Base-by-base conservation (phyloP, 495 filamentous ascomycete genomes). In the Neurospora sp. region DNA sequence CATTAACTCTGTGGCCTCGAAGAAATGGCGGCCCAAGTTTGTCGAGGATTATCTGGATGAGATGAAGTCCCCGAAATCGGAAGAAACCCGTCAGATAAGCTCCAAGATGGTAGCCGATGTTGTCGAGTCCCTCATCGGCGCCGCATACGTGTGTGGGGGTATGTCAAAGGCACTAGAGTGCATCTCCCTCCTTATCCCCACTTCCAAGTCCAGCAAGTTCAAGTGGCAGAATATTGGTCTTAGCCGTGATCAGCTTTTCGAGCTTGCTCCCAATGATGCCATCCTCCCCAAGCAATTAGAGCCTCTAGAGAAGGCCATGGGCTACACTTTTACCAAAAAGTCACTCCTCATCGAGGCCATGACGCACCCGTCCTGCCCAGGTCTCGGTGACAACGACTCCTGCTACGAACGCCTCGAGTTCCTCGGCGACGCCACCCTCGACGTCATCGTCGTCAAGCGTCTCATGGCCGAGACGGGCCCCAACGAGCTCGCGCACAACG, bases 371-470 rank as follows among this genome's bases (percentile, higher is more conserved):
- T 97, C 94, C 3, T 93, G 86, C 75, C 83, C 81, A 42, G 39
- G 70, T 20, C 74, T 71, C 3, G 61, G 48, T 9, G 80, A 83
- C 53, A 83, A 88, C 70, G 83, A 65, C 0, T 65, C 88, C 41
- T 94, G 91, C 8, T 93, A 96, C 79, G 91, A 98, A 75, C 90
- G 94, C 0, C 86, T 98, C 16, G 96, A 99, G 79, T 98, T 94
- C 79, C 85, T 98, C 1, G 96, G 96, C 9, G 96, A 99, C 77
- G 87, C 94, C 0, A 82, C 97, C 12, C 88, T 99, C 0, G 96
- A 99, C 78, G 89, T 88, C 79, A 79, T 97, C 69, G 84, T 98
- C 68, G 86, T 91, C 9, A 76, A 82, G 0, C 80, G 83, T 42
- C 59, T 87, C 9, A 84, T 81, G 75, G 70, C 48, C 4, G 40